phyloP scores from a whole-genome alignment of 1,284 basidiomycete genomes.

The Pascua sp. region DNA sequence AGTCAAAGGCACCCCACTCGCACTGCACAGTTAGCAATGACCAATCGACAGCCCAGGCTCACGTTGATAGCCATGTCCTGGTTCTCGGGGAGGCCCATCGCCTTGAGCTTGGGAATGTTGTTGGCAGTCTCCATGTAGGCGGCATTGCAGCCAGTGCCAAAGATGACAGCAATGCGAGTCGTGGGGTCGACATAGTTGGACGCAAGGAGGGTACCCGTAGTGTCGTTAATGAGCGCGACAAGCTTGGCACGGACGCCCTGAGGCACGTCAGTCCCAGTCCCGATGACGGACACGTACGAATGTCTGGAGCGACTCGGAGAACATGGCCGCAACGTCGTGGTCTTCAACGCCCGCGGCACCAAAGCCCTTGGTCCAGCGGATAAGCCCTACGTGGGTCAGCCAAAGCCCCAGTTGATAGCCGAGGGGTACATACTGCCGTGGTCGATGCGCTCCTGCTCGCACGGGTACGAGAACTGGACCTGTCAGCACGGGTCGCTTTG shows the following conservation, averaged over 20 bases:
- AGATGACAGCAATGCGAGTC: slow-evolving; percentile 93
- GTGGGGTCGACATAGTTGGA: slow-evolving; percentile 90
- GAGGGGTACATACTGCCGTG: slow-evolving; percentile 59
- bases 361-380: slow-evolving; percentile 99
- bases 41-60: slow-evolving; percentile 44
- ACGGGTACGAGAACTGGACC: slow-evolving; percentile 84
- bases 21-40: slow-evolving; percentile 25
- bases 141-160: slow-evolving; percentile 97
- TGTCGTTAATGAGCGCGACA: slow-evolving; percentile 91
- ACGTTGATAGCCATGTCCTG: slow-evolving; percentile 90
- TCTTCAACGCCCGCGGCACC: slow-evolving; percentile 90
- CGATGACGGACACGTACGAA: slow-evolving; percentile 43
- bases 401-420: not conserved
- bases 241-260: slow-evolving; percentile 64
- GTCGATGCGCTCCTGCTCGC: slow-evolving; percentile 88
- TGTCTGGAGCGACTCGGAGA: slow-evolving; percentile 73
- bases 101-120: slow-evolving; percentile 68
- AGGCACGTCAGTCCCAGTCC: not conserved
- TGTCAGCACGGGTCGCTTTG: not conserved
- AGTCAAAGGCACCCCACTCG: slow-evolving; percentile 90
- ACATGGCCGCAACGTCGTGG: slow-evolving; percentile 87
- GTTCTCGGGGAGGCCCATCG: slow-evolving; percentile 64
- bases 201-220: slow-evolving; percentile 93
- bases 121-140: slow-evolving; percentile 91
- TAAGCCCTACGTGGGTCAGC: slow-evolving; percentile 57